Conservation (phyloP, 23 red algal genomes). For the Gracilaria domingensis region DNA sequence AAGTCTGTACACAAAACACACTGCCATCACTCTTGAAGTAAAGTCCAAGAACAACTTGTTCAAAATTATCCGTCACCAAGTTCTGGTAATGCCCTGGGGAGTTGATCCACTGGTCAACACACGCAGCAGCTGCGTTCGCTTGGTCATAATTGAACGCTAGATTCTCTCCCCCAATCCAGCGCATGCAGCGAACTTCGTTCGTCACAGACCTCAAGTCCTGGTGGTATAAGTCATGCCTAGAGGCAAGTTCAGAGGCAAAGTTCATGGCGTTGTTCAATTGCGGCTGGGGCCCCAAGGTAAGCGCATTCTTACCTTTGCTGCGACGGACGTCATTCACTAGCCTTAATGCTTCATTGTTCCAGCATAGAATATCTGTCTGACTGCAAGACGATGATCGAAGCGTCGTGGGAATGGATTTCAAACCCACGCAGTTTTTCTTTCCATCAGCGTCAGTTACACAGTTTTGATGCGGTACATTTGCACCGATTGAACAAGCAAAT, state of each 20-base stretch:
- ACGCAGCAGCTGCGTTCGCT: conserved; percentile 14
- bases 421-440: neutral
- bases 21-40: conserved; percentile 10
- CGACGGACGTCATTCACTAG: conserved; percentile 22
- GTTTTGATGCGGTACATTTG: neutral
- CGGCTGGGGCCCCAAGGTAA: conserved; percentile 17
- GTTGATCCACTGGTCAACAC: conserved; percentile 47
- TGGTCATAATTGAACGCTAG: conserved; percentile 45
- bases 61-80: conserved; percentile 33
- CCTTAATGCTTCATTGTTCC: conserved; percentile 2
- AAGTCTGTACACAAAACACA: conserved; percentile 53
- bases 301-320: neutral
- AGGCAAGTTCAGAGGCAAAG: conserved; percentile 3
- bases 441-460: conserved; percentile 1
- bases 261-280: conserved; percentile 49
- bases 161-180: conserved; percentile 55
- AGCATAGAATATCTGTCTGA: conserved; percentile 41
- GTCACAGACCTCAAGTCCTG: conserved; percentile 25
- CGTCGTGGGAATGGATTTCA: neutral
- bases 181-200: conserved; percentile 17
- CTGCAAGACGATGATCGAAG: neutral
- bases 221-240: conserved; percentile 1
- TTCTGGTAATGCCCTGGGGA: conserved; percentile 38
- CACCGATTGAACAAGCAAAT: neutral
- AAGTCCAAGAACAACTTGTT: conserved; percentile 47